Evolutionary conservation across 208 protist genomes (phyloP), one percentile per base, ranked within the genome.

Genomic region (Leishmania aethiopica): DNA sequence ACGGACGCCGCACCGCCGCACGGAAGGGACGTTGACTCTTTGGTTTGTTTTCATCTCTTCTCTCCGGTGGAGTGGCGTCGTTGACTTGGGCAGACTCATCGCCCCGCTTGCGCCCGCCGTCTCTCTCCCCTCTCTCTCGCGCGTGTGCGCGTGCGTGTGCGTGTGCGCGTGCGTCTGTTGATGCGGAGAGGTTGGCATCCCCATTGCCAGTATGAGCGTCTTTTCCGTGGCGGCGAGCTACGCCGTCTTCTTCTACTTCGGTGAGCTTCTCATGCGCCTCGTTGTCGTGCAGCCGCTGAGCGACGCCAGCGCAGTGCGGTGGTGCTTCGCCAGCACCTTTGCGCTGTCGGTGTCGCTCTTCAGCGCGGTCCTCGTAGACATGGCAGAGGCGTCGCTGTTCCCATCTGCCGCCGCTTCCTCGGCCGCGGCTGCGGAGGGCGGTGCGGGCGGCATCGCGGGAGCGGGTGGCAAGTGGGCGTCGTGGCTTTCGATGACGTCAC

Each of bases 281-380:
- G 77, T 86, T 6, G 70, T 90, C 22, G 83, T 85, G 67, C 83
- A 86, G 67, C 55, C 76, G n/a, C 53, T 79, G 2, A 70, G 71
- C 8, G 70, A 83, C 25, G 62, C 73, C 66, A 78, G 66, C 28
- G 66, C 80, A 13, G 75, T 74, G 83, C 81, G 78, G 17, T 84
- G 77, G 66, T 80, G 74, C 78, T 88, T 88, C 60, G 81, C 81
- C 45, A 85, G 78, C 67, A 83, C 76, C 59, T 82, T 88, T 62
- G 70, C 85, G 25, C 53, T 85, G 25, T 85, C 81, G 11, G 11
- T 85, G n/a, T 78, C 78, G 17, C 81, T 85, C 49, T 85, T 88
- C 67, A 79, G 42, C 49, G 81, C 84, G 4, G 77, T 81, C n/a
- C 37, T 81, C 37, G 84, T 80, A 60, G 81, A 83, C 78, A 85